Percentiles rank a stretch among this genome's conserved stretches.
Conservation (phyloP, 768 basidiomycete species). For the Amanita exitialis region DNA sequence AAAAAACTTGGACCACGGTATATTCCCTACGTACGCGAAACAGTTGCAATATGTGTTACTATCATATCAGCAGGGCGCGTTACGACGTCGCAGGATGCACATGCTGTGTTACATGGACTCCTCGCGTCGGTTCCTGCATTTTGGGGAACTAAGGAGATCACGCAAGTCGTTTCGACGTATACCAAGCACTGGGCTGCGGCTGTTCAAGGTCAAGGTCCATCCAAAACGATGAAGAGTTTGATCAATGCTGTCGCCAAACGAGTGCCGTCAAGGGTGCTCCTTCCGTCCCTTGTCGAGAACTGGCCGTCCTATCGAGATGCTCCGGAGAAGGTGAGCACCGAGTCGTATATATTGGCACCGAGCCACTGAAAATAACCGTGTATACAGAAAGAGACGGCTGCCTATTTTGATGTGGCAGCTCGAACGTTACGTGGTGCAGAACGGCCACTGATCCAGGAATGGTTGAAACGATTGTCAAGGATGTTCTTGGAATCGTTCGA, state of each 20-base stretch:
- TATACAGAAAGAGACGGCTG: constrained; percentile 24
- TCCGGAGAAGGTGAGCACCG: constrained; percentile 24
- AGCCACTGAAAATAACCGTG: not conserved
- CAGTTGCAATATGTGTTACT: constrained; percentile 48
- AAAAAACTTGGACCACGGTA: constrained; percentile 75
- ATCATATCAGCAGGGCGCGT: constrained; percentile 28
- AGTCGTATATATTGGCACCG: too few species aligned
- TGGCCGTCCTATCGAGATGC: constrained; percentile 34
- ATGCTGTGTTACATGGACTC: constrained; percentile 54
- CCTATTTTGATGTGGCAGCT: constrained; percentile 64
- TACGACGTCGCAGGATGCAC: constrained; percentile 18
- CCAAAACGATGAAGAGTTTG: constrained; percentile 29
- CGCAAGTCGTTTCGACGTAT: constrained; percentile 44
- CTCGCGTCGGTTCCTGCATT: constrained; percentile 75
- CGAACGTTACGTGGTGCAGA: constrained; percentile 54
- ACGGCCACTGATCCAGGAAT: constrained; percentile 52
- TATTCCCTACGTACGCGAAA: constrained; percentile 73
- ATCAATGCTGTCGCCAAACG: constrained; percentile 63
- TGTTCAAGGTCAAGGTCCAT: constrained; percentile 21
- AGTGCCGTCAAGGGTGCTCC: constrained; percentile 52
- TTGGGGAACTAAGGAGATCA: constrained; percentile 55
- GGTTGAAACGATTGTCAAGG: constrained; percentile 61
- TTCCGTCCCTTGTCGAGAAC: constrained; percentile 52
- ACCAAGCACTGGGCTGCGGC: constrained; percentile 30
- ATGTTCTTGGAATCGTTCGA: constrained; percentile 76